Conservation (phyloP, 352 stramenopile genomes). For the Phytophthora lateralis region DNA sequence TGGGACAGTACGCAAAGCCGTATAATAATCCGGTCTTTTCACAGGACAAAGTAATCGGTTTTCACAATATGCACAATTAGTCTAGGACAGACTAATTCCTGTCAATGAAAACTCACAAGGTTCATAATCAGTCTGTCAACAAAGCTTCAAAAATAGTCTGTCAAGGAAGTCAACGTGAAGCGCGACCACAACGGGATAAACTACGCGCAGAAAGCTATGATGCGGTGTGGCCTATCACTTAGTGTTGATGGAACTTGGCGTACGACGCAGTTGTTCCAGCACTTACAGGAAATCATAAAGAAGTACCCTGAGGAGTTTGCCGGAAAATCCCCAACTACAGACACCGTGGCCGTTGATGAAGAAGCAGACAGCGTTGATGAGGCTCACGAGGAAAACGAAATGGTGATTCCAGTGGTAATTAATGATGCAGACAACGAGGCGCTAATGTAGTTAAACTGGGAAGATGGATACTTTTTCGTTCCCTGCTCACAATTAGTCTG, state of each 20-base stretch:
- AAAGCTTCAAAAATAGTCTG: slow-evolving; percentile 1
- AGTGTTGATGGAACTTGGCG: not conserved
- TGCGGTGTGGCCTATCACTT: slow-evolving; percentile 1
- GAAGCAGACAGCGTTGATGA: too few species aligned
- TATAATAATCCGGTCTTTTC: too few species aligned
- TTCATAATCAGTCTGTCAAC: not conserved
- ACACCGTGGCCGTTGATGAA: not conserved
- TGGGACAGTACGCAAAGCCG: too few species aligned
- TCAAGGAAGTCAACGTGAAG: not conserved
- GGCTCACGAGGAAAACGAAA: not conserved
- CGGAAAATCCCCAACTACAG: not conserved
- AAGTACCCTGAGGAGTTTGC: not conserved
- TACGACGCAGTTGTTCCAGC: not conserved
- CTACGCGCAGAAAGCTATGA: not conserved
- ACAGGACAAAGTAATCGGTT: too few species aligned
- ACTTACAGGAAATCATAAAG: not conserved
- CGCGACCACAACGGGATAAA: not conserved
- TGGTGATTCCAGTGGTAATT: not conserved
- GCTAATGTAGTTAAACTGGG: not conserved
- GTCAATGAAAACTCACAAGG: not conserved
- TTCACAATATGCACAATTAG: slow-evolving; percentile 6
- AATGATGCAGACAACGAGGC: not conserved
- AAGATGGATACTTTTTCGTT: not conserved
- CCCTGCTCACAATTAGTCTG: not conserved
- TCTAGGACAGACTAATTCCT: slow-evolving; percentile 3